Percentiles rank a stretch among this genome's conserved stretches.
Conservation (phyloP, 2,329 filamentous ascomycete species). For the Aspergillus sojae region DNA sequence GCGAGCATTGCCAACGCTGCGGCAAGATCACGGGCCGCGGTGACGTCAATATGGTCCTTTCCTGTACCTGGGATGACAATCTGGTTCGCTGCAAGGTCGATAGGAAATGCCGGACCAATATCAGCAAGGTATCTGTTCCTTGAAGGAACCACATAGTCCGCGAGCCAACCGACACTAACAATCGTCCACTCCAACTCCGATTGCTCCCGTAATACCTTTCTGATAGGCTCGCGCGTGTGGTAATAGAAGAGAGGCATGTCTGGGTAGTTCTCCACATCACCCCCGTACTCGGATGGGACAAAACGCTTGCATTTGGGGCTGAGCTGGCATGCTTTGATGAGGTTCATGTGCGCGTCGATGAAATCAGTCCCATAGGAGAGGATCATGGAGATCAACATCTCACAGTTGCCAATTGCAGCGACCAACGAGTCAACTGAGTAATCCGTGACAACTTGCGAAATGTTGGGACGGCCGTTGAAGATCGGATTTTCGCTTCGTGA, state of each 20-base stretch:
- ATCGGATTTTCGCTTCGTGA: not conserved
- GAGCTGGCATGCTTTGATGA: not conserved
- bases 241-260: not conserved
- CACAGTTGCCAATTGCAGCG: not conserved
- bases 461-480: not conserved
- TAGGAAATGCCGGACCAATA: slow-evolving; percentile 3
- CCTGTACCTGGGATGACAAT: slow-evolving; percentile 4
- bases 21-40: slow-evolving; percentile 6
- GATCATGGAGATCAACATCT: not conserved
- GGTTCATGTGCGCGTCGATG: not conserved
- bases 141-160: slow-evolving; percentile 6
- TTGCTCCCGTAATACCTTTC: not conserved
- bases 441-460: not conserved
- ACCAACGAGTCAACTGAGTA: not conserved
- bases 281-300: not conserved
- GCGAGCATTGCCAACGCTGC: slow-evolving; percentile 2
- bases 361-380: not conserved
- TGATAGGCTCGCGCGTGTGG: not conserved
- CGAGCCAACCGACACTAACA: slow-evolving; percentile 9
- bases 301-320: not conserved
- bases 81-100: not conserved
- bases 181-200: slow-evolving; percentile 8
- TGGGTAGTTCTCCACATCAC: not conserved
- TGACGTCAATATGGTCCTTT: slow-evolving; percentile 1
- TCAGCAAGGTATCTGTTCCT: not conserved